Percentiles rank a stretch among this genome's conserved stretches.
Evolutionary conservation across 2,329 filamentous ascomycete species (phyloP).

Genomic region (Pleurostoma richardsiae): DNA sequence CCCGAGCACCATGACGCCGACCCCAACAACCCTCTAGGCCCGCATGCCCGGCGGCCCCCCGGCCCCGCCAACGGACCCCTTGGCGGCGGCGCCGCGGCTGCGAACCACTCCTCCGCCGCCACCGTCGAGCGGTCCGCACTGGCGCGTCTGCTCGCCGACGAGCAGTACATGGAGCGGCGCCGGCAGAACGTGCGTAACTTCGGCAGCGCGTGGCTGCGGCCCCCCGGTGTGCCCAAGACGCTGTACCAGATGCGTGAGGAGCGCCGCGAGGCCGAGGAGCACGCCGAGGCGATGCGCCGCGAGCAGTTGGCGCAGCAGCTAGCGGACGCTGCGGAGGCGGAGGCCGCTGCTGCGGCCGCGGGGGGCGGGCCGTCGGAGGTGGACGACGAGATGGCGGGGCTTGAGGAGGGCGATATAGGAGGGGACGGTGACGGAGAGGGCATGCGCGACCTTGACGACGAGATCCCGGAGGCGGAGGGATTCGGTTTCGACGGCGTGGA

Average conservation of each 20-base stretch:
- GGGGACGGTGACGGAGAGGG: conserved; percentile 38
- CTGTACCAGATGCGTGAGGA: conserved; percentile 88
- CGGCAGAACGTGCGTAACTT: conserved; percentile 81
- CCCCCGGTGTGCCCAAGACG: conserved; percentile 83
- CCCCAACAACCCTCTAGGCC: conserved; percentile 8
- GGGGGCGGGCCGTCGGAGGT: conserved; percentile 13
- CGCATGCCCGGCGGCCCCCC: conserved; percentile 12
- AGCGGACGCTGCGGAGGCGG: conserved; percentile 59
- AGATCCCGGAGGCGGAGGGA: conserved; percentile 64
- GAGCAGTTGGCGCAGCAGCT: conserved; percentile 71
- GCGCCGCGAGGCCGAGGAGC: conserved; percentile 80
- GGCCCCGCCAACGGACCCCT: conserved; percentile 10
- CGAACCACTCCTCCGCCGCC: conserved; percentile 28
- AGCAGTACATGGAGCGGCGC: conserved; percentile 69
- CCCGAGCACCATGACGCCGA: background rate
- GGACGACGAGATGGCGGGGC: conserved; percentile 14
- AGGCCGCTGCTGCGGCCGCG: conserved; percentile 48
- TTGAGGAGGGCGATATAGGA: conserved; percentile 32
- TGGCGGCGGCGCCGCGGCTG: conserved; percentile 14
- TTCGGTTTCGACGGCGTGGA: conserved; percentile 44
- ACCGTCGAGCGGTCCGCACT: conserved; percentile 57
- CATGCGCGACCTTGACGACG: conserved; percentile 62
- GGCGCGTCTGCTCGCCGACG: conserved; percentile 67
- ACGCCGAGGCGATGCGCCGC: conserved; percentile 66
- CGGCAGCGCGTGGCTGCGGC: conserved; percentile 84